Conservation (phyloP, 1,139 yeast species). For the Maudiozyma humilis region DNA sequence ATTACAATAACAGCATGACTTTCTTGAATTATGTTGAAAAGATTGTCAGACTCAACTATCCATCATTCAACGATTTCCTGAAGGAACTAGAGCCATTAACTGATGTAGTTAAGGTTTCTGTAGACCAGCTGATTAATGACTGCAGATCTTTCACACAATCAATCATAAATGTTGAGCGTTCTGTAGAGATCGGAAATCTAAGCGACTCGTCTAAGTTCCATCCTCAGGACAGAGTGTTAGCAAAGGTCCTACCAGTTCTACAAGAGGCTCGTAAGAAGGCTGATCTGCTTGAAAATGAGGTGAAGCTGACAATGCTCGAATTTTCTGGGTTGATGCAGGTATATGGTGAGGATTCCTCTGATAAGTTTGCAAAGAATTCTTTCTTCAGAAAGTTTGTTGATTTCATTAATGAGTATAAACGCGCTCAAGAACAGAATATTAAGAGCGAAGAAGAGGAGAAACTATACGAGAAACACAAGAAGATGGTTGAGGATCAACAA, state of each 20-base stretch:
- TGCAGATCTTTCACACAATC: slow-evolving; percentile 50
- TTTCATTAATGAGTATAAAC: slow-evolving; percentile 58
- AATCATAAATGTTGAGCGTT: slow-evolving; percentile 60
- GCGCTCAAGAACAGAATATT: slow-evolving; percentile 55
- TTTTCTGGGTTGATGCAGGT: slow-evolving; percentile 63
- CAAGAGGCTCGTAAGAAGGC: slow-evolving; percentile 64
- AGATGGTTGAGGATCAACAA: slow-evolving; percentile 43
- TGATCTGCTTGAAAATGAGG: slow-evolving; percentile 55
- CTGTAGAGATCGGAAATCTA: slow-evolving; percentile 66
- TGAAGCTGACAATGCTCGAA: slow-evolving; percentile 53
- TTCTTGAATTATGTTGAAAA: slow-evolving; percentile 75
- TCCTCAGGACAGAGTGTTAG: slow-evolving; percentile 58
- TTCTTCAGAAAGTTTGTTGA: slow-evolving; percentile 61
- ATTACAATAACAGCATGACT: slow-evolving; percentile 68
- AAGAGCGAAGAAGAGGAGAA: slow-evolving; percentile 64
- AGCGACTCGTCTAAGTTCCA: slow-evolving; percentile 70
- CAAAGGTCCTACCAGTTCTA: slow-evolving; percentile 53
- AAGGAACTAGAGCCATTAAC: slow-evolving; percentile 52
- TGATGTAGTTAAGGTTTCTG: slow-evolving; percentile 55
- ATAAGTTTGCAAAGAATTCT: slow-evolving; percentile 56
- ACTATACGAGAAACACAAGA: slow-evolving; percentile 58
- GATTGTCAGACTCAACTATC: slow-evolving; percentile 58
- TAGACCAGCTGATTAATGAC: slow-evolving; percentile 59
- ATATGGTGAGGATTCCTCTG: slow-evolving; percentile 72
- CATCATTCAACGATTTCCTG: slow-evolving; percentile 52